phyloP scores from a whole-genome alignment of 176 grass and related monocot genomes.

The Oryza australiensis region DNA sequence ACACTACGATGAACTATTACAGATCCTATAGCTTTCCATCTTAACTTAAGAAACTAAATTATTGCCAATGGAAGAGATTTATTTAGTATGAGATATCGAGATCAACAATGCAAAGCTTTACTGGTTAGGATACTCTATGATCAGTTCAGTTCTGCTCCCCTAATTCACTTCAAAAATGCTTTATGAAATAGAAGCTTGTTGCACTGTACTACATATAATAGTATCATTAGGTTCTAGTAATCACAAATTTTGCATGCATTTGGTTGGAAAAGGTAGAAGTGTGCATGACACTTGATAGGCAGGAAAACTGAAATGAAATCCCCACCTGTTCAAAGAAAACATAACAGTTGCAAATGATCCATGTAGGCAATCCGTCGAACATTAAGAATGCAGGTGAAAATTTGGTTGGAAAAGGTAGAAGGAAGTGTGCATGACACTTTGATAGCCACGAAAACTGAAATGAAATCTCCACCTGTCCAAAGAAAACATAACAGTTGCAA shows the following conservation, averaged over 20 bases:
- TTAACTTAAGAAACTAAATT: neutral
- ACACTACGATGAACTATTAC: neutral
- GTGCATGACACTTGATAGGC: neutral
- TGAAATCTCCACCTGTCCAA: too few species aligned
- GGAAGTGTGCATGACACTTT: too few species aligned
- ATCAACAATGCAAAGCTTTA: too few species aligned
- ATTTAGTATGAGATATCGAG: too few species aligned
- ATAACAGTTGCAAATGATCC: neutral
- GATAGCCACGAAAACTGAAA: too few species aligned
- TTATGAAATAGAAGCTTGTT: neutral
- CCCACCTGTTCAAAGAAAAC: neutral
- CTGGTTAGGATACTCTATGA: neutral
- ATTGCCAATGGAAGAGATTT: neutral
- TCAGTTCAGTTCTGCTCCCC: neutral
- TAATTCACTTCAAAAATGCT: neutral
- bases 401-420: too few species aligned
- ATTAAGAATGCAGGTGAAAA: neutral
- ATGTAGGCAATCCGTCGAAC: conserved; percentile 21
- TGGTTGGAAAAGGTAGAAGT: neutral
- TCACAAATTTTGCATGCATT: neutral
- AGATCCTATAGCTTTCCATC: neutral
- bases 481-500: too few species aligned
- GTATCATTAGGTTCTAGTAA: neutral
- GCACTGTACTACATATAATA: too few species aligned
- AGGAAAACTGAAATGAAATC: neutral